Base-by-base conservation (phyloP, 768 basidiomycete species). In the Termitomyces sp. region DNA sequence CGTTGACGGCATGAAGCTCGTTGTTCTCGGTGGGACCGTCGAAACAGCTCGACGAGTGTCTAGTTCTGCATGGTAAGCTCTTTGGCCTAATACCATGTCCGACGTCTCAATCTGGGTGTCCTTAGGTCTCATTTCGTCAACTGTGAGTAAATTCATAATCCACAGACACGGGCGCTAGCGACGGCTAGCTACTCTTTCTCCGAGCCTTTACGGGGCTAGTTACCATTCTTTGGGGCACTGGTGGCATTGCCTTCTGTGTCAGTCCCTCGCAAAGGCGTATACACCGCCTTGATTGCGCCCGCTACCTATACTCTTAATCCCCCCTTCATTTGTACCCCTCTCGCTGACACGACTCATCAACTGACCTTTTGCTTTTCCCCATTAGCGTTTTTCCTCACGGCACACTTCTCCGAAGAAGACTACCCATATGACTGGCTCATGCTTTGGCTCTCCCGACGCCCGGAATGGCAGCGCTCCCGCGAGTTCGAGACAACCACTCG, bases 371-470 rank as follows among this genome's bases (percentile, higher is more conserved):
- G 59, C 34, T 51, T 61, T 64, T 57, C 60, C 60, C 60, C 63
- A 63, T 66, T 69, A 88, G 87, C 88, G 0, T 89, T 89, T 80
- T 93, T 93, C 84, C 83, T 93, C 52, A 93, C 91, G 16, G 91
- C 91, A 9, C 89, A 93, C 72, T 93, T 93, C 76, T 88, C 85
- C 62, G 91, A 93, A 74, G 91, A 93, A 71, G 91, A 93, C 68
- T 89, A 89, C 62, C 91, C 91, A 4, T 93, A 92, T 64, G 91
- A 93, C 73, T 93, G 91, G 91, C 80, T 93, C 53, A 93, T 93
- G 89, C 80, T 92, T 33, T 93, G 91, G 91, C 83, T 93, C 49
- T 89, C 89, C 43, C 86, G 89, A 52, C 82, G 89, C 26, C 76
- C 91, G 42, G 91, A 93, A 71, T 93, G 91, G 91, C 91, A 93